phyloP scores from a whole-genome alignment of 176 grass and related monocot species.

The Avena insularis region DNA sequence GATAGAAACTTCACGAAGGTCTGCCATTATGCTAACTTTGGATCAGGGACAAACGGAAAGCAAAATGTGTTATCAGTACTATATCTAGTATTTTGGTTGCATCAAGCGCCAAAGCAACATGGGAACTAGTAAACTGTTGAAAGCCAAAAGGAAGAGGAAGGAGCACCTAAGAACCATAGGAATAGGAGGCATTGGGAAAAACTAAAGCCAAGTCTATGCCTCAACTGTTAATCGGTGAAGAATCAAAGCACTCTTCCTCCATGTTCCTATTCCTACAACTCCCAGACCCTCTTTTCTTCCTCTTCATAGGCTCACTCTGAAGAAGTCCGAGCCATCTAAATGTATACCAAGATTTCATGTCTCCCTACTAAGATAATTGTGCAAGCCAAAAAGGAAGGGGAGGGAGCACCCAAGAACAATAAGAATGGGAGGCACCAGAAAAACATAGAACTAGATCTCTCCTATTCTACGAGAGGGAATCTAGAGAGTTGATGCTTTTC shows the following conservation, averaged over 20 bases:
- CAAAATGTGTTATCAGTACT: background rate
- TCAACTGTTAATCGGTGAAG: background rate
- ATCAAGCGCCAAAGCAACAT: background rate
- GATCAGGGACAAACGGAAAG: background rate
- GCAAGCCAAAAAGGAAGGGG: background rate
- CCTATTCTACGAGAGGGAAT: background rate
- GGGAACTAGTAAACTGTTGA: background rate
- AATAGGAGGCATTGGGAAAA: constrained; percentile 33
- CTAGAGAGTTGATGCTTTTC: background rate
- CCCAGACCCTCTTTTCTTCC: background rate
- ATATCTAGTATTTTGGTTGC: background rate
- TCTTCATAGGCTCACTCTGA: background rate
- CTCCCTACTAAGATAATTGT: background rate
- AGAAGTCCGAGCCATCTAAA: background rate
- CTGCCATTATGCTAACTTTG: background rate
- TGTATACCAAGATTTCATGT: background rate
- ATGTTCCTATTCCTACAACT: background rate
- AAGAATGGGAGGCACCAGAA: constrained; percentile 21
- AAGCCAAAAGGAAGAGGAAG: constrained; percentile 30
- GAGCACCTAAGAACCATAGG: constrained; percentile 21
- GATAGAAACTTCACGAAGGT: background rate
- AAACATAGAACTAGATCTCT: background rate
- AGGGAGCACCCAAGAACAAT: background rate
- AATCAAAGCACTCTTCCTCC: background rate
- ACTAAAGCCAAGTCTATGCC: background rate